Evolutionary conservation across 225 moss, liverwort and hornwort genomes (phyloP), one percentile per base, ranked within the genome.

Genomic region (Asterella californica): DNA sequence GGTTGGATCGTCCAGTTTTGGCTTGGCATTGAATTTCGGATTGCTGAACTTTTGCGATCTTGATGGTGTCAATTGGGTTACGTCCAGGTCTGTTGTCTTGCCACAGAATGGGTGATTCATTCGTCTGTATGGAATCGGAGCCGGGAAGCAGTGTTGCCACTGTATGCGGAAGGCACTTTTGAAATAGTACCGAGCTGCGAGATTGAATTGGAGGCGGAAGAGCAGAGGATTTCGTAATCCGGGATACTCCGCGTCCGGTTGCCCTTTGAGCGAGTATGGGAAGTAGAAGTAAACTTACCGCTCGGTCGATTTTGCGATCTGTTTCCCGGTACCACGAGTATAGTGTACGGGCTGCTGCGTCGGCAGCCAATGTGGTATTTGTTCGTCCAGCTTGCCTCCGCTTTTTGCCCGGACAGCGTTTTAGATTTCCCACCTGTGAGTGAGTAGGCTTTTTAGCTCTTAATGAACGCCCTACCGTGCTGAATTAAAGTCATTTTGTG

Each of bases 251-350:
- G 47, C 47, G 12, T 46, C 47, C 0, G 61, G 46, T 25, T 27
- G n/a, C n/a, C n/a, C n/a, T n/a, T 46, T 71, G 71, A 71, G 74
- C 32, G 33, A 79, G 15, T 46, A 85, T 85, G 83, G 81, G 83
- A 21, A 83, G 82, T 70, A 81, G 86, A 67, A 72, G 81, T 59
- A 83, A 46, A 33, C 78, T 79, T 61, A 54, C 75, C 61, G 70
- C 79, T 10, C 61, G 63, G 62, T 53, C 75, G 14, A 74, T 86
- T 19, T 70, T 86, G 70, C 80, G 86, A 10, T 81, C 86, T 42
- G 48, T 86, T 62, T 83, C 80, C 18, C 82, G 82, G 49, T 77
- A 83, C 38, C 85, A 60, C 47, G 34, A 76, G 19, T 17, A 1
- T 22, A 48, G 30, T 70, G 68, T 65, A 29, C 74, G 80, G 15